Evolutionary conservation across 192 early-diverging fungal species (phyloP).

Genomic region (Jimgerdemannia lactiflua): DNA sequence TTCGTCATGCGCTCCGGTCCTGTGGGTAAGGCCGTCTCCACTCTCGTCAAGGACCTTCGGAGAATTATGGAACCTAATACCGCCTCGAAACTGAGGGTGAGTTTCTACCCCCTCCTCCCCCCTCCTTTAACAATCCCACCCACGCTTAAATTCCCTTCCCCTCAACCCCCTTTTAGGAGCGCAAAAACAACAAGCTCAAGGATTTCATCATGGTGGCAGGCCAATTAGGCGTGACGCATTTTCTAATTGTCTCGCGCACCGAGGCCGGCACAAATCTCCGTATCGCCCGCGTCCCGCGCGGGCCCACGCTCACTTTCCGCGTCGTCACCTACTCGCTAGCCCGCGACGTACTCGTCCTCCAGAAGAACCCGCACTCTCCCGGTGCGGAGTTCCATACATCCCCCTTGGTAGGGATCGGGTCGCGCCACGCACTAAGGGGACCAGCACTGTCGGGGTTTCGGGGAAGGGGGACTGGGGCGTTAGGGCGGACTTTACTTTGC

Average conservation of each 20-base stretch:
- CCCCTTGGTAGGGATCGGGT: constrained; percentile 56
- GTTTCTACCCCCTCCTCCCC: neutral
- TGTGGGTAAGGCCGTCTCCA: constrained; percentile 73
- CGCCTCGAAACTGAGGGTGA: constrained; percentile 78
- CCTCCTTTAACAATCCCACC: neutral
- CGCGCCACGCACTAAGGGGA: neutral
- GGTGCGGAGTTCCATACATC: constrained; percentile 73
- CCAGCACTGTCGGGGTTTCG: neutral
- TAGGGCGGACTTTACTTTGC: too few species aligned
- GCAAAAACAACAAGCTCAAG: constrained; percentile 86
- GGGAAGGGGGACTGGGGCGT: neutral
- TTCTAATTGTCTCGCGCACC: constrained; percentile 86
- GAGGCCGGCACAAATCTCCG: constrained; percentile 81
- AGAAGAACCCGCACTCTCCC: constrained; percentile 74
- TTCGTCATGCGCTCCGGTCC: constrained; percentile 92
- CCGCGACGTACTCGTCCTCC: constrained; percentile 79
- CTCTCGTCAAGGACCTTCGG: constrained; percentile 82
- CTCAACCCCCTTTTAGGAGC: constrained; percentile 54
- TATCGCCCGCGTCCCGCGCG: constrained; percentile 83
- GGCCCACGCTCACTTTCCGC: constrained; percentile 90
- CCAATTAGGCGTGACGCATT: constrained; percentile 83
- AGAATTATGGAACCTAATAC: constrained; percentile 95
- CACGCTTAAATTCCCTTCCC: neutral
- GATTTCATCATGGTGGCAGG: constrained; percentile 90
- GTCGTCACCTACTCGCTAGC: constrained; percentile 78